A percentile compares a stretch with the other conserved stretches of the same genome.
phyloP scores from a whole-genome alignment of 179 eudicot species.

The Gypsophila paniculata region DNA sequence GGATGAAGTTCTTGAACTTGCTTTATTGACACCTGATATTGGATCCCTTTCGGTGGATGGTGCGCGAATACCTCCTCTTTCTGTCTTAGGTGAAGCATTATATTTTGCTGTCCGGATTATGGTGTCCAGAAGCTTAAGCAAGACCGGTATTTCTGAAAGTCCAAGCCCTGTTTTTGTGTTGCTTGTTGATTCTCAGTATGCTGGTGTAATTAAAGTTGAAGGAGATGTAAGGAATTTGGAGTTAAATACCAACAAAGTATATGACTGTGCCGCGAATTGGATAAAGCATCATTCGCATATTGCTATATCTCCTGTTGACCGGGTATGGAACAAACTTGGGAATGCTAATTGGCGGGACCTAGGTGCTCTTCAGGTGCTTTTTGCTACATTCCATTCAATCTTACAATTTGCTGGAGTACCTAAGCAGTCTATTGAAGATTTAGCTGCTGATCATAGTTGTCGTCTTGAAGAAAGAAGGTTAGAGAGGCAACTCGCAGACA shows the following conservation, averaged over 20 bases:
- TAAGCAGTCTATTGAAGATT: constrained; percentile 65
- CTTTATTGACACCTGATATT: constrained; percentile 62
- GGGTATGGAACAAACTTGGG: constrained; percentile 93
- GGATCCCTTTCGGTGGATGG: constrained; percentile 49
- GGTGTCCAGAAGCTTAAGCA: constrained; percentile 75
- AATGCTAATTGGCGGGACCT: constrained; percentile 90
- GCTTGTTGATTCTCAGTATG: constrained; percentile 77
- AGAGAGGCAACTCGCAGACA: constrained; percentile 64
- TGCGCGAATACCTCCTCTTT: constrained; percentile 44
- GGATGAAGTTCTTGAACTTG: constrained; percentile 83
- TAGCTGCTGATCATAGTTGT: constrained; percentile 84
- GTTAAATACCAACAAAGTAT: constrained; percentile 59
- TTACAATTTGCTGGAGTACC: constrained; percentile 64
- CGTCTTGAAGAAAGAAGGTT: constrained; percentile 72
- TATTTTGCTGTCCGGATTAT: constrained; percentile 71
- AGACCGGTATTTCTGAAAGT: constrained; percentile 44
- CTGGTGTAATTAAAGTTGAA: constrained; percentile 78
- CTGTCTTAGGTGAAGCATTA: constrained; percentile 69
- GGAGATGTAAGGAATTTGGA: constrained; percentile 77
- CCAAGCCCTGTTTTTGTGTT: constrained; percentile 71
- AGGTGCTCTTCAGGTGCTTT: constrained; percentile 80
- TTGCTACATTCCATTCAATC: constrained; percentile 74
- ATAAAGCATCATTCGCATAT: constrained; percentile 51
- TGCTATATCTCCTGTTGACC: constrained; percentile 69
- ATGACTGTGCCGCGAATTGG: constrained; percentile 81